Evolutionary conservation across 2,329 filamentous ascomycete genomes (phyloP).

Genomic region (Chaetomium strumarium): DNA sequence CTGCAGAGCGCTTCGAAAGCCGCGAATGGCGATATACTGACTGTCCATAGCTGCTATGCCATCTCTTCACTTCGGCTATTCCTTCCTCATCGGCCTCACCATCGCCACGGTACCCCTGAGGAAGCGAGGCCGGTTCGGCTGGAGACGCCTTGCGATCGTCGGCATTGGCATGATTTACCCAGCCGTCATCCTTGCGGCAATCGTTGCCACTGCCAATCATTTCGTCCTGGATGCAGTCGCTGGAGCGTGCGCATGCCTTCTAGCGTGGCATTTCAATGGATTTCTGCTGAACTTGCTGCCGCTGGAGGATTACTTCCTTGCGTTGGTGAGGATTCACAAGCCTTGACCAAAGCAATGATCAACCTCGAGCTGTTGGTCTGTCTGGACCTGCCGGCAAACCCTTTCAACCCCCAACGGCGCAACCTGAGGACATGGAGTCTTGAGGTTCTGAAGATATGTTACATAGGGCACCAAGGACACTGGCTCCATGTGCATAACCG

Average conservation of each 20-base stretch:
- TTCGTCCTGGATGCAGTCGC: constrained; percentile 67
- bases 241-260: constrained; percentile 56
- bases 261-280: constrained; percentile 55
- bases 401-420: too few species aligned
- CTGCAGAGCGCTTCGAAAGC: neutral
- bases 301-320: constrained; percentile 63
- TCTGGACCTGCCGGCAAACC: too few species aligned
- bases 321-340: constrained; percentile 58
- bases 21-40: neutral
- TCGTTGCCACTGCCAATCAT: constrained; percentile 67
- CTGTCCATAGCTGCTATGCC: constrained; percentile 60
- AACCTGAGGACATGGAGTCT: too few species aligned
- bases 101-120: constrained; percentile 59
- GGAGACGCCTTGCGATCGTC: constrained; percentile 42
- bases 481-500: too few species aligned
- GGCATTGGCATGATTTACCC: constrained; percentile 58
- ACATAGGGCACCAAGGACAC: too few species aligned
- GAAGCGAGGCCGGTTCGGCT: constrained; percentile 45
- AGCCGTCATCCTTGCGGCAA: constrained; percentile 57
- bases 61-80: constrained; percentile 70
- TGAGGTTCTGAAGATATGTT: too few species aligned
- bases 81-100: constrained; percentile 65
- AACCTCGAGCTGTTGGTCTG: too few species aligned
- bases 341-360: constrained; percentile 32
- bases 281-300: constrained; percentile 57